Evolutionary conservation across 768 basidiomycete genomes (phyloP), one percentile per base, ranked within the genome.

Genomic region (Naganishia kalamii): DNA sequence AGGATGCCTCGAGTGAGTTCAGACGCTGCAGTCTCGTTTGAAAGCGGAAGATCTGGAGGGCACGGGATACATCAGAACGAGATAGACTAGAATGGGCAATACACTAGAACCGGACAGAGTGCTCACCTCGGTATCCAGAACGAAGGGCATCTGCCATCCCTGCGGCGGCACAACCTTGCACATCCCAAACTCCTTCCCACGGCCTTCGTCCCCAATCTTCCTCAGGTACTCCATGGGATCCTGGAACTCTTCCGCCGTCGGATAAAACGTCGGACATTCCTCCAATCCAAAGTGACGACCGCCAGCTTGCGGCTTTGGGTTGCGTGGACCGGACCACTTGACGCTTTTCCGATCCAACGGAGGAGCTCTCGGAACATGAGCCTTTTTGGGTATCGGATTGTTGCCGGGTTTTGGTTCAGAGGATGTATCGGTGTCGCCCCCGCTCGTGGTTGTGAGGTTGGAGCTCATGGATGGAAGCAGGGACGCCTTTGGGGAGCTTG

Each of bases 1-100:
- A 93, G 37, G 93, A 89, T 17, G 96, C 96, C 80, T 98, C 94
- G 70, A 99, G 91, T 68, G 90, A 92, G 78, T 97, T 97, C 73
- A 99, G 82, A 68, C 89, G 86, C 78, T 96, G 92, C 46, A 98
- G 80, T 57, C 96, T 87, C 59, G 94, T 99, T 80, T 90, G 90
- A 81, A 99, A 99, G 52, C 91, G 88, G 80, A 96, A 97, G 65
- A 83, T 83, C 92, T 91, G 71, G 6, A 41, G 5, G 44, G 52
- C 33, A 60, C 41, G 59, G 27, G 11, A 23, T 48, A 37, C 12
- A 27, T 21, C 17, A 32, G 11, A 35, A 51, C 21, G 33, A 19
- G 29, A 33, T 13, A 30, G 46, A 21, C 59, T n/a, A 15, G 23
- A 52, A 6, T n/a, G 3, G 17, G 44, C 10, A 17, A 40, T 23